Percentiles rank a stretch among this genome's conserved stretches.
Evolutionary conservation across 2,329 filamentous ascomycete species (phyloP).

Genomic region (Ploettnerulaceae sp.): DNA sequence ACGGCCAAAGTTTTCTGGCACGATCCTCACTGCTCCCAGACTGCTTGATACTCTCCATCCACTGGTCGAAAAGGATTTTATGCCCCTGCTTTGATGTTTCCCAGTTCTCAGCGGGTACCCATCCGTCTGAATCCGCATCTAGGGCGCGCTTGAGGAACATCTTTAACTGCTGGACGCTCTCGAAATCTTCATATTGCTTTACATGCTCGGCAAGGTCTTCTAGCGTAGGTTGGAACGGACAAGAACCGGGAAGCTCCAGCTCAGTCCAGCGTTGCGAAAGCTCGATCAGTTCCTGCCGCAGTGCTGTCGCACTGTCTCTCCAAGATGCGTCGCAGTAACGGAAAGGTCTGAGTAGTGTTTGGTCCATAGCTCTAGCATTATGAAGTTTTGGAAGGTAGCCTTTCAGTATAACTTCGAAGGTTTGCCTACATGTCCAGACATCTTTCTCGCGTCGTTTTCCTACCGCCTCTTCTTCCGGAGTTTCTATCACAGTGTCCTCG

Average conservation of each 20-base stretch:
- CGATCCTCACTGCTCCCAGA: not conserved
- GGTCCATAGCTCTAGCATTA: not conserved
- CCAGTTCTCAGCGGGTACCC: constrained; percentile 1
- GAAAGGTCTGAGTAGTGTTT: constrained; percentile 2
- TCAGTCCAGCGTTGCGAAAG: constrained; percentile 2
- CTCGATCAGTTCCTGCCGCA: constrained; percentile 1
- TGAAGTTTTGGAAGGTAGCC: constrained; percentile 1
- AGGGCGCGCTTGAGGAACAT: constrained; percentile 2
- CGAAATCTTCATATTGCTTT: constrained; percentile 2
- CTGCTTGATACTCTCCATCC: constrained; percentile 2
- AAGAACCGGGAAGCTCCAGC: constrained; percentile 1
- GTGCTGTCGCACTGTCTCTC: constrained; percentile 1
- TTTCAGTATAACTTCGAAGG: constrained; percentile 2
- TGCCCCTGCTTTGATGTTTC: not conserved
- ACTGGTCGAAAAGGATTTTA: not conserved
- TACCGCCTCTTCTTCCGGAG: not conserved
- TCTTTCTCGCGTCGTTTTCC: constrained; percentile 1
- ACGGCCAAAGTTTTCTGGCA: constrained; percentile 1
- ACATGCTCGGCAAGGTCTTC: not conserved
- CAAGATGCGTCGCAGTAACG: constrained; percentile 1
- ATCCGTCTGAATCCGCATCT: constrained; percentile 1
- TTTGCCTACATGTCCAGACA: constrained; percentile 4
- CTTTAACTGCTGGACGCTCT: not conserved
- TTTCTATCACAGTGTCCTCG: not conserved
- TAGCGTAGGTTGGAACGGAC: constrained; percentile 1